phyloP scores from a whole-genome alignment of 2,329 filamentous ascomycete species.

The Colletotrichum zoysiae region DNA sequence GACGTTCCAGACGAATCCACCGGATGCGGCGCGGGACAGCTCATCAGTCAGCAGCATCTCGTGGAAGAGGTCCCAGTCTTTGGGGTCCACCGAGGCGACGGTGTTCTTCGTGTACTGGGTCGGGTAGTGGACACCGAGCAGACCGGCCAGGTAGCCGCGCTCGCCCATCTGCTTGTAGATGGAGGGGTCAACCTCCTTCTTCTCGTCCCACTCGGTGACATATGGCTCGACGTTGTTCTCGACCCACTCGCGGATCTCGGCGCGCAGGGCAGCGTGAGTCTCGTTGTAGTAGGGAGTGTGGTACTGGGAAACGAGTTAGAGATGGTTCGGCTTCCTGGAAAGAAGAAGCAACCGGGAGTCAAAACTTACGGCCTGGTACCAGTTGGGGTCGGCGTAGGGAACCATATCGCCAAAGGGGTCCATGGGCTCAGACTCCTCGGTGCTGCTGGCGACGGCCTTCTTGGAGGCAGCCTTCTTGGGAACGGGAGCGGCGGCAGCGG shows the following conservation, averaged over 20 bases:
- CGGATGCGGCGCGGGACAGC: constrained; percentile 87
- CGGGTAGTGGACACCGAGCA: constrained; percentile 87
- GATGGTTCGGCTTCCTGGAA: neutral
- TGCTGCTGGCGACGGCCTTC: constrained; percentile 52
- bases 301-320: constrained; percentile 68
- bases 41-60: constrained; percentile 97
- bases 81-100: constrained; percentile 82
- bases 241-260: constrained; percentile 93
- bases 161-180: constrained; percentile 98
- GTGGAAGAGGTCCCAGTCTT: constrained; percentile 99
- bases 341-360: neutral
- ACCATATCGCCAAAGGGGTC: constrained; percentile 89
- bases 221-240: constrained; percentile 90
- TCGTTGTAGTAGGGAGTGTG: constrained; percentile 98
- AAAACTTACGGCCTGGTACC: constrained; percentile 89
- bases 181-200: constrained; percentile 85
- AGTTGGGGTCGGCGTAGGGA: constrained; percentile 91
- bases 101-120: constrained; percentile 77
- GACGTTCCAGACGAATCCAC: constrained; percentile 96
- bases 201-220: constrained; percentile 97
- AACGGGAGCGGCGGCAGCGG: constrained; percentile 59
- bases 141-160: constrained; percentile 91
- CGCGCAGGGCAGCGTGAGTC: constrained; percentile 89
- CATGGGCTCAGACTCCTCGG: constrained; percentile 77
- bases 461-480: constrained; percentile 53